A percentile compares a stretch with the other conserved stretches of the same genome.
Conservation (phyloP, 768 basidiomycete species). For the Amanita thiersii region DNA sequence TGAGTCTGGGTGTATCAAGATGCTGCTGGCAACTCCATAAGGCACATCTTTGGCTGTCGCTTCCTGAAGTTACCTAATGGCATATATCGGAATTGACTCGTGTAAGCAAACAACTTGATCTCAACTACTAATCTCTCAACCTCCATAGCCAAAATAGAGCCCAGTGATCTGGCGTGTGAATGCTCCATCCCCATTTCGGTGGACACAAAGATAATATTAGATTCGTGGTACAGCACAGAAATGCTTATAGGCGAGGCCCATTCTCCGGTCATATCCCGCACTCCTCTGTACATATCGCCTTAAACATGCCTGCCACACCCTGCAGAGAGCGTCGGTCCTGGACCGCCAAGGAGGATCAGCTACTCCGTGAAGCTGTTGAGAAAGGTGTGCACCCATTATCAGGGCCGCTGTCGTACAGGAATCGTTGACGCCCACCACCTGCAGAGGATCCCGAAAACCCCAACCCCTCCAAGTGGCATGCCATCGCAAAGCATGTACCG, state of each 20-base stretch:
- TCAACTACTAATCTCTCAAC: constrained; percentile 18
- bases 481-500: constrained; percentile 54
- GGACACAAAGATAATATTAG: constrained; percentile 1
- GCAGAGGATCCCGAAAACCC: constrained; percentile 49
- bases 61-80: constrained; percentile 16
- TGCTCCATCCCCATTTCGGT: constrained; percentile 20
- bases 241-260: constrained; percentile 3
- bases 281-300: constrained; percentile 1
- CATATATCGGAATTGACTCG: constrained; percentile 22
- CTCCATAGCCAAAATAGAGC: constrained; percentile 19
- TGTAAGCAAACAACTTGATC: constrained; percentile 20
- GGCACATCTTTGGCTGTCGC: constrained; percentile 10
- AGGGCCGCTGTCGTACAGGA: neutral
- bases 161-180: constrained; percentile 24
- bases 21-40: constrained; percentile 18
- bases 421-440: constrained; percentile 10
- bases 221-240: neutral
- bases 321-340: constrained; percentile 45
- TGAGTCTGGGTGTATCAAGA: constrained; percentile 2
- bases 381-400: constrained; percentile 24
- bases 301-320: constrained; percentile 4
- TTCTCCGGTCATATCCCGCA: constrained; percentile 1
- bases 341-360: constrained; percentile 44
- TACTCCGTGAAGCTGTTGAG: constrained; percentile 42
- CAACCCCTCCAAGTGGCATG: constrained; percentile 56